A percentile compares a stretch with the other conserved stretches of the same genome.
These are phyloP conservation scores for Lophiotrema nucula DNA, from an alignment of 495 filamentous ascomycete genomes.

Conservation along the genomic window DNA sequence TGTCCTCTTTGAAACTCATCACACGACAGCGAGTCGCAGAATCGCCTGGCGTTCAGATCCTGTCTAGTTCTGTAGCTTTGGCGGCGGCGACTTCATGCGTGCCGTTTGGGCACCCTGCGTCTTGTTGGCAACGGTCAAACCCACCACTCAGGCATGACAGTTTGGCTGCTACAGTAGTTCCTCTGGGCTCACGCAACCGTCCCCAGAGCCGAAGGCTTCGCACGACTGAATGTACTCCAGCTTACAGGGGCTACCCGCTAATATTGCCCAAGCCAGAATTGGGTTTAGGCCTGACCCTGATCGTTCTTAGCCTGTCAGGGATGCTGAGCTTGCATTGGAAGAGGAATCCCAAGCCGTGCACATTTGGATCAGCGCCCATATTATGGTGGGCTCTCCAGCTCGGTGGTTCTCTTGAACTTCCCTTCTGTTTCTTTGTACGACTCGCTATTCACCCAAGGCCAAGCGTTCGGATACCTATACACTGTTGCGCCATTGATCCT, in stretches of 20 bases:
- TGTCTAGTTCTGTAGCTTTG: not conserved
- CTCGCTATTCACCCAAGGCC: too few species aligned
- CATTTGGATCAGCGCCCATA: slow-evolving; percentile 5
- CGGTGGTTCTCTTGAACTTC: slow-evolving; percentile 2
- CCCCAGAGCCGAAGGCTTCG: not conserved
- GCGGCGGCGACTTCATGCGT: not conserved
- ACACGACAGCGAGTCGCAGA: too few species aligned
- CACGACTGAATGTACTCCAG: not conserved
- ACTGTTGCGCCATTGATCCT: not conserved
- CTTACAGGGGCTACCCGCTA: not conserved
- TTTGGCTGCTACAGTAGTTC: not conserved
- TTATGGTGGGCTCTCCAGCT: slow-evolving; percentile 8
- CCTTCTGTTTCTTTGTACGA: slow-evolving; percentile 12
- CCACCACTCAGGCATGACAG: not conserved
- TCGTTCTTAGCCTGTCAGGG: slow-evolving; percentile 1
- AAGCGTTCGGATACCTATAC: not conserved
- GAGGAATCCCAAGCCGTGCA: not conserved
- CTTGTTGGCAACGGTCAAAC: not conserved
- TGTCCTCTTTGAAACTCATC: slow-evolving; percentile 1
- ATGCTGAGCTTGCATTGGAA: not conserved
- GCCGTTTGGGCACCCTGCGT: not conserved
- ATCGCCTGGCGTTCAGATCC: too few species aligned
- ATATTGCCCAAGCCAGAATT: not conserved
- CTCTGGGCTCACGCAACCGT: not conserved
- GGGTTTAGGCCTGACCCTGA: not conserved